These are phyloP conservation scores for Xylaria arbuscula DNA, from an alignment of 2,329 filamentous ascomycete genomes.

Conservation along the genomic window DNA sequence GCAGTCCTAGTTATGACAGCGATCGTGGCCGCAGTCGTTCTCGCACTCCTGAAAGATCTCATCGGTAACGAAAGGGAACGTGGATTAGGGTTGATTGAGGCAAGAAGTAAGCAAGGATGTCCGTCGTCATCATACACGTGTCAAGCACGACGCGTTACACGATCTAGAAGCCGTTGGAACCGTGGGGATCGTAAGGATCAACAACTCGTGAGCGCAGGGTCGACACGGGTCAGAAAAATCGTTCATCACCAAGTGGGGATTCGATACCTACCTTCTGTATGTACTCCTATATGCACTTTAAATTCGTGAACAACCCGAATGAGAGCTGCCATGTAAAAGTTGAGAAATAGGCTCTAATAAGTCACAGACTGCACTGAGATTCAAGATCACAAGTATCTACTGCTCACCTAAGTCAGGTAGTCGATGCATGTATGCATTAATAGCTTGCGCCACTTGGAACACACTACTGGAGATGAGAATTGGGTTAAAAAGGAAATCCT, in stretches of 20 bases:
- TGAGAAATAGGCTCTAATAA: conserved; percentile 29
- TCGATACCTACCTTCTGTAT: conserved; percentile 26
- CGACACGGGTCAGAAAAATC: conserved; percentile 2
- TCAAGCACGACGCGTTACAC: conserved; percentile 19
- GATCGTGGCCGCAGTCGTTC: conserved; percentile 56
- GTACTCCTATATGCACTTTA: conserved; percentile 28
- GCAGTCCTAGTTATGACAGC: conserved; percentile 63
- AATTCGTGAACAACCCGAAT: conserved; percentile 13
- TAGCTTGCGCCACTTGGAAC: neutral
- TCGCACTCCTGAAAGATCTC: conserved; percentile 53
- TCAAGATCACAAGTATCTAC: conserved; percentile 4
- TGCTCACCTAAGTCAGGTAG: neutral
- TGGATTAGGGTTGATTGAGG: neutral
- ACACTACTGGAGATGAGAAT: neutral
- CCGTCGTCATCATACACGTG: conserved; percentile 19
- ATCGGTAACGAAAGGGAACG: conserved; percentile 45
- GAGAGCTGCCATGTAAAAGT: conserved; percentile 24
- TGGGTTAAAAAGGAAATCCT: conserved; percentile 6
- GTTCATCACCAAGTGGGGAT: conserved; percentile 9
- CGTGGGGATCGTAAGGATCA: conserved; percentile 17
- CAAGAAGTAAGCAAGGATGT: conserved; percentile 2
- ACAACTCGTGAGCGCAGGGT: conserved; percentile 10
- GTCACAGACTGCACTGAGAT: conserved; percentile 19
- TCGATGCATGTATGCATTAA: conserved; percentile 1
- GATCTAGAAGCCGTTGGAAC: conserved; percentile 1